Percentiles rank a stretch among this genome's conserved stretches.
phyloP scores from a whole-genome alignment of 2,329 filamentous ascomycete genomes.

The Stemphylium vesicarium region DNA sequence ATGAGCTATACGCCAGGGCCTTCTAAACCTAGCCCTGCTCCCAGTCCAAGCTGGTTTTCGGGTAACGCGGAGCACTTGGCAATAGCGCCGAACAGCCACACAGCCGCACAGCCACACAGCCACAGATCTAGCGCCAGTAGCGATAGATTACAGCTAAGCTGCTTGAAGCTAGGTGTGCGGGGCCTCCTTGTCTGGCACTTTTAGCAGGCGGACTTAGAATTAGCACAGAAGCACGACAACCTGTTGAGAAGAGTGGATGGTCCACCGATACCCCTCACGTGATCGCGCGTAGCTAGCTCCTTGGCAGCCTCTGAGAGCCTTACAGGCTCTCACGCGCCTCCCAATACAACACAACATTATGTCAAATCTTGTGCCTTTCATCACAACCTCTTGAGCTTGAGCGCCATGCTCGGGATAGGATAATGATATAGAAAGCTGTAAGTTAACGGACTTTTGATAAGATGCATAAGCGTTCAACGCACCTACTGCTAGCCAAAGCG shows the following conservation, averaged over 20 bases:
- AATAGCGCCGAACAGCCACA: no score
- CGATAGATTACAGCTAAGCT: slow-evolving; percentile 15
- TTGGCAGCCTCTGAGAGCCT: no score
- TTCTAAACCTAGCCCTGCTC: neutral
- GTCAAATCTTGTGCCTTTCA: no score
- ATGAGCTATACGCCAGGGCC: slow-evolving; percentile 4
- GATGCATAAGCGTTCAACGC: neutral
- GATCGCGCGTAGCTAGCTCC: no score
- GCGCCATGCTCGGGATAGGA: slow-evolving; percentile 14
- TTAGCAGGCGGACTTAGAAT: slow-evolving; percentile 19
- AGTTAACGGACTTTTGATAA: neutral
- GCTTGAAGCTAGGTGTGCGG: slow-evolving; percentile 15
- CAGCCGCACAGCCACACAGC: neutral
- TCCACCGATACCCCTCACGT: no score
- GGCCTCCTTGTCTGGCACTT: slow-evolving; percentile 14
- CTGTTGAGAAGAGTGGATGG: no score
- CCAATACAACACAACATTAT: no score
- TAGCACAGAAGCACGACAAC: slow-evolving; percentile 18
- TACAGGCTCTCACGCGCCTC: no score
- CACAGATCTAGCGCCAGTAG: slow-evolving; percentile 11
- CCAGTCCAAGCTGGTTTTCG: slow-evolving; percentile 4
- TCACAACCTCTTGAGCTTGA: neutral
- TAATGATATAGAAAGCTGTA: neutral
- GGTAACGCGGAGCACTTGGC: slow-evolving; percentile 4
- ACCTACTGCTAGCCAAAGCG: neutral